Percentiles rank a stretch among this genome's conserved stretches.
Evolutionary conservation across 371 early-diverging fungal genomes (phyloP).

Genomic region (Rhizopus sp.): DNA sequence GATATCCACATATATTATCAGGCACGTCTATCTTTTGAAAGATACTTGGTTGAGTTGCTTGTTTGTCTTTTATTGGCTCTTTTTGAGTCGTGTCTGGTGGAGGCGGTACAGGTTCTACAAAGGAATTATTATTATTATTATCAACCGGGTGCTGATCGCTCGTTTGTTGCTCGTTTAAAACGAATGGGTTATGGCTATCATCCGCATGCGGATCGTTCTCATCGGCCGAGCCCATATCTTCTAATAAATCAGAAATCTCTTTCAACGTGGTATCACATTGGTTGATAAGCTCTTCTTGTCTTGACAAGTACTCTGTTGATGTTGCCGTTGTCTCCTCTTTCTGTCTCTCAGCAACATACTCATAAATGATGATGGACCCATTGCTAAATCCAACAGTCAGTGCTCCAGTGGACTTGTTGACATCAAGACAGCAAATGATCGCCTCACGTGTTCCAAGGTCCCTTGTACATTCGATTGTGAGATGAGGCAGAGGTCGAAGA

Average conservation of each 20-base stretch:
- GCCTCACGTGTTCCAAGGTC: constrained; percentile 15
- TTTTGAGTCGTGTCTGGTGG: background rate
- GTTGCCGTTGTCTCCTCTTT: background rate
- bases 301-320: background rate
- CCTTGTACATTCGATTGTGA: constrained; percentile 33
- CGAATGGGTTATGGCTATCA: constrained; percentile 2
- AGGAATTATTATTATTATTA: constrained; percentile 8
- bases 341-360: constrained; percentile 12
- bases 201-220: background rate
- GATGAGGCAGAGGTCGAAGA: constrained; percentile 49
- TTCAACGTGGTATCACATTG: constrained; percentile 41
- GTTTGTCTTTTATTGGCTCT: background rate
- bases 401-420: constrained; percentile 34
- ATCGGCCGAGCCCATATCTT: constrained; percentile 32
- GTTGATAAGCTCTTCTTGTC: constrained; percentile 27
- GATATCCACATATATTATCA: constrained; percentile 12
- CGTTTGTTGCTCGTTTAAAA: background rate
- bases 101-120: constrained; percentile 10
- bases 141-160: too few species aligned
- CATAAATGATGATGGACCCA: constrained; percentile 30
- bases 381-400: constrained; percentile 46
- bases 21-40: constrained; percentile 11
- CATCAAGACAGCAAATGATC: constrained; percentile 37
- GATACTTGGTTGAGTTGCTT: background rate
- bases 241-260: constrained; percentile 35